Base-by-base conservation (phyloP, 2,329 filamentous ascomycete genomes). In the Amauroascus niger region DNA sequence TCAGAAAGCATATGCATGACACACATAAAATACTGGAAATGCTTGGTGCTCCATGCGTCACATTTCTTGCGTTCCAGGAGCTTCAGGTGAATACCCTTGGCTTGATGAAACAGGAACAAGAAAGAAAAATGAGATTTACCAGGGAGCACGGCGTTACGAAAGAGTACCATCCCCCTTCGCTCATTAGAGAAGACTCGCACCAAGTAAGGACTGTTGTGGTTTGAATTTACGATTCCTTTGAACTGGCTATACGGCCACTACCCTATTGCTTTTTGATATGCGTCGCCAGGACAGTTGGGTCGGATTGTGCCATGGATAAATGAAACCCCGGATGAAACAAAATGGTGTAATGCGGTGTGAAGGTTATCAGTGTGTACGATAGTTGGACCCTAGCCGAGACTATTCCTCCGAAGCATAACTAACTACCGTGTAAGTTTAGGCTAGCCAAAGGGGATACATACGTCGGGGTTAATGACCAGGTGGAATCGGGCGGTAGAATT, bases 1-100 rank as follows among this genome's bases (percentile, higher is more conserved):
- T 79, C 50, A 65, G 72, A 52, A 77, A 76, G 59, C 69, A 77
- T 44, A 62, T 79, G 51, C 69, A 73, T 48, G 76, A 78, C 50
- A 69, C 72, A 28, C 70, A 72, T 37, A 69, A 72, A 55, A 69
- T 79, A 44, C 63, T 79, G 11, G 73, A 76, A 52, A 71, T 79
- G 65, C 66, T 79, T 57, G 73, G 70, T n/a, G 72, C 71, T 1
- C 64, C 69, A 0, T 48, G 64, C 8, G 61, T 62, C n/a, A 69
- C 68, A 1, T 66, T 73, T 14, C 55, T 67, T 16, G 66, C 66
- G 2, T 71, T 73, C 37, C 65, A 72, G 47, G 64, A 69, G 26
- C 57, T 74, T 8, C 66, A 68, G 53, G 58, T 66, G 55, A 62
- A 62, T 37, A 63, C 65, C 3, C 56, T 71, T 22, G 57, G 60